phyloP scores from a whole-genome alignment of 345 rosid species.

The Linum trigynum region DNA sequence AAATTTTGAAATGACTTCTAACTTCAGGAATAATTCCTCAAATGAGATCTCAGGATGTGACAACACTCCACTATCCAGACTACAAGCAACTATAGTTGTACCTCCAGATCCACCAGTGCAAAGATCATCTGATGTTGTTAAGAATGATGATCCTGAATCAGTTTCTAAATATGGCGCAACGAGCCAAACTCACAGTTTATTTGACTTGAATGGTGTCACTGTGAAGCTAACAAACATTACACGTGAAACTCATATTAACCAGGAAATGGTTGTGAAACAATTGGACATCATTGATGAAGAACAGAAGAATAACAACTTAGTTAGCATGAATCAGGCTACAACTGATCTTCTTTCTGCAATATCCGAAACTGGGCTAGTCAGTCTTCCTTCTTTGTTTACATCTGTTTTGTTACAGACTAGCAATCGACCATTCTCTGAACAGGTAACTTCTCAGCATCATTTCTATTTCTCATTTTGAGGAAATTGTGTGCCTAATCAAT shows the following conservation, averaged over 20 bases:
- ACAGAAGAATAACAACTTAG: constrained; percentile 17
- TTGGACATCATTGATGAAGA: constrained; percentile 15
- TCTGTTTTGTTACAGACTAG: constrained; percentile 68
- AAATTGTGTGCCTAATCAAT: background rate
- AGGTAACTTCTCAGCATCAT: constrained; percentile 27
- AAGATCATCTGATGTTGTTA: constrained; percentile 18
- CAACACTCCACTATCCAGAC: constrained; percentile 19
- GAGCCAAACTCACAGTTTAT: constrained; percentile 14
- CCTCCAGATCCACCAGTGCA: constrained; percentile 25
- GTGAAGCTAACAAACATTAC: constrained; percentile 10
- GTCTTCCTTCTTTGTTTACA: constrained; percentile 71
- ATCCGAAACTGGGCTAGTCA: constrained; percentile 65
- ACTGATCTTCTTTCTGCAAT: constrained; percentile 51
- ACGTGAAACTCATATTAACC: constrained; percentile 20
- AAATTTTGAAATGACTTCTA: constrained; percentile 21
- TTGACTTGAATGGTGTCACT: constrained; percentile 17
- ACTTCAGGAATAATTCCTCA: constrained; percentile 15
- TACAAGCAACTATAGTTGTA: constrained; percentile 17
- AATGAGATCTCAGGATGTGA: constrained; percentile 27
- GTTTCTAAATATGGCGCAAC: constrained; percentile 21
- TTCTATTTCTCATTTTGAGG: background rate
- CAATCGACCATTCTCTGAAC: constrained; percentile 53
- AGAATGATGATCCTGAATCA: constrained; percentile 17
- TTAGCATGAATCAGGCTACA: constrained; percentile 34
- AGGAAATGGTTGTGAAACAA: constrained; percentile 31